A percentile compares a stretch with the other conserved stretches of the same genome.
phyloP scores from a whole-genome alignment of 805 yeast species.

The Yarrowia keelungensis region DNA sequence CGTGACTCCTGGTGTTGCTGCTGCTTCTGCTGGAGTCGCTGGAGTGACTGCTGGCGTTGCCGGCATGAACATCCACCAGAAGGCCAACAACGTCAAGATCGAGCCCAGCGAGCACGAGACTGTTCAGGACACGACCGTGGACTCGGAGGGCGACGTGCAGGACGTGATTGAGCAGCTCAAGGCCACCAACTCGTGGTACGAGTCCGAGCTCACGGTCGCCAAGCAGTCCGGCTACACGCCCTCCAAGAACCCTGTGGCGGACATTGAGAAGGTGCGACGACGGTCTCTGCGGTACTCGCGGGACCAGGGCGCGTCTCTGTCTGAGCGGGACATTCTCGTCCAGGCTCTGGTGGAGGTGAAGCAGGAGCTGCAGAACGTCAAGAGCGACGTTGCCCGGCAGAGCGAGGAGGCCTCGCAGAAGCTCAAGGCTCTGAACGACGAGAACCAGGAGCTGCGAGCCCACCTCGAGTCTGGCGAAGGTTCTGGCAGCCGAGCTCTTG shows the following conservation, averaged over 20 bases:
- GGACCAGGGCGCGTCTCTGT: slow-evolving; percentile 43
- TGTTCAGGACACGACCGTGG: too few relatives aligned
- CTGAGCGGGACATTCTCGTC: slow-evolving; percentile 46
- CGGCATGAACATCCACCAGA: slow-evolving; percentile 20
- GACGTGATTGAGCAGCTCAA: slow-evolving; percentile 46
- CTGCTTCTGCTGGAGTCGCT: slow-evolving; percentile 22
- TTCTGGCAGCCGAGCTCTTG: slow-evolving; percentile 14
- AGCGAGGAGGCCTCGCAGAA: slow-evolving; percentile 46
- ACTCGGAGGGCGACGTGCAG: slow-evolving; percentile 57
- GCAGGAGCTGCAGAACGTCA: slow-evolving; percentile 45
- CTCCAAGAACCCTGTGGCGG: slow-evolving; percentile 45
- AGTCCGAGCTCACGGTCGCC: slow-evolving; percentile 46
- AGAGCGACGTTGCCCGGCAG: slow-evolving; percentile 43
- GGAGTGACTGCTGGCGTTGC: slow-evolving; percentile 33
- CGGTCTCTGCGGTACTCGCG: slow-evolving; percentile 46
- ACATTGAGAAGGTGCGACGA: slow-evolving; percentile 45
- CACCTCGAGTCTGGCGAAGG: slow-evolving; percentile 4
- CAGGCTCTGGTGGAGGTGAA: slow-evolving; percentile 45
- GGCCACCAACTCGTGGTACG: slow-evolving; percentile 48
- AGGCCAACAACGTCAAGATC: slow-evolving; percentile 18
- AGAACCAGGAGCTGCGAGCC: slow-evolving; percentile 42
- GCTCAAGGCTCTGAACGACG: slow-evolving; percentile 43
- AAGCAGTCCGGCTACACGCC: slow-evolving; percentile 46
- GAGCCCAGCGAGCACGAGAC: slow-evolving; percentile 2
- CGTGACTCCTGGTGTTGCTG: slow-evolving; percentile 4